Evolutionary conservation across 306 rosid genomes (phyloP).

Genomic region (Castanea mollissima): DNA sequence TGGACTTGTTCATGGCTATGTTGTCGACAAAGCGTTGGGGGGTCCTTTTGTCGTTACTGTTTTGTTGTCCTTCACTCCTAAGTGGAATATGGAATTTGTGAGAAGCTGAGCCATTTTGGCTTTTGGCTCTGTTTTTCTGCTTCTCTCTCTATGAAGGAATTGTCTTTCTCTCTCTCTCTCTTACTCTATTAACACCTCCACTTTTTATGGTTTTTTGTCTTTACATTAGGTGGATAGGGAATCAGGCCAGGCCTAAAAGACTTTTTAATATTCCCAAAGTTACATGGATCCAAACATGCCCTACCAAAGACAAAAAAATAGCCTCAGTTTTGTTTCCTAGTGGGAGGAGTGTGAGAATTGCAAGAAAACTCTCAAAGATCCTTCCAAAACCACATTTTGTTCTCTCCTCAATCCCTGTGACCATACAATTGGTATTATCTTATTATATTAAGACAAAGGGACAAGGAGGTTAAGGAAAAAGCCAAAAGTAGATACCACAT

Average conservation of each 20-base stretch:
- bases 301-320: constrained; percentile 62
- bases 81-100: constrained; percentile 65
- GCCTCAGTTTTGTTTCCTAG: constrained; percentile 47
- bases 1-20: constrained; percentile 48
- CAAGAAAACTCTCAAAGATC: constrained; percentile 29
- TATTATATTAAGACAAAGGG: constrained; percentile 50
- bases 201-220: constrained; percentile 49
- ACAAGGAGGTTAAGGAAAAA: constrained; percentile 34
- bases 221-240: constrained; percentile 51
- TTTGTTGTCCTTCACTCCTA: constrained; percentile 50
- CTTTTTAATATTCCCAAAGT: constrained; percentile 48
- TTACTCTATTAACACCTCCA: constrained; percentile 5
- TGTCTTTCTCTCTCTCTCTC: constrained; percentile 17
- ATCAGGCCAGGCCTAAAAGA: constrained; percentile 38
- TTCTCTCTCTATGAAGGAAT: background rate
- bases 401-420: constrained; percentile 42
- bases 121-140: constrained; percentile 7
- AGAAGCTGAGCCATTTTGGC: constrained; percentile 26
- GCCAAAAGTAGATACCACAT: constrained; percentile 49
- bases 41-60: constrained; percentile 61
- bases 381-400: constrained; percentile 50
- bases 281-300: constrained; percentile 51
- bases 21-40: constrained; percentile 70
- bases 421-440: constrained; percentile 57
- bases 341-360: constrained; percentile 44